Base-by-base conservation (phyloP, 768 basidiomycete genomes). In the Mrakia hoshinonis region DNA sequence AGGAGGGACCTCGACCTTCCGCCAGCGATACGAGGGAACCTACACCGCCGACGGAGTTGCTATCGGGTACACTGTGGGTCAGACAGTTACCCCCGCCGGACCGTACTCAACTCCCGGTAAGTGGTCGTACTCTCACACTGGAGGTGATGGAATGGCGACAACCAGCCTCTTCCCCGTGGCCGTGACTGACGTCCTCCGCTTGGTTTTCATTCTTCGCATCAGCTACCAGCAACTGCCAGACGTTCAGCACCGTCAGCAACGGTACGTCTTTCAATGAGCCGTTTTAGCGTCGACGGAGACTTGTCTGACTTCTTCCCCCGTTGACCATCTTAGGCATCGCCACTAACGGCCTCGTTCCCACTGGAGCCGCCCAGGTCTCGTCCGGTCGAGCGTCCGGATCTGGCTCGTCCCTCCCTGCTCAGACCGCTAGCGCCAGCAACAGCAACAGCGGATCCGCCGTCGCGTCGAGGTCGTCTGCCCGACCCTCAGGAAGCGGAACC, bases 51-150 rank as follows among this genome's bases (percentile, higher is more conserved):
- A 29, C 36, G 62, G 51, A 49, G 48, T 49, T n/a, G 67, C 58
- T 10, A 38, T 47, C 18, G 34, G 46, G 31, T 73, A 52, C 26
- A 73, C 72, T n/a, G 60, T 73, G n/a, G 86, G 86, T 47, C 78
- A 85, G 39, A 82, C 83, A 0, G 77, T 73, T 0, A 88, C 85
- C 1, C 87, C 88, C 18, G 49, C 82, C 9, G 81, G 86, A 1
- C 67, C 72, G 3, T 85, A 87, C 75, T 83, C 86, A 3, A 80
- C 79, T 7, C 75, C 74, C n/a, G n/a, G n/a, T n/a, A n/a, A n/a
- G n/a, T n/a, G n/a, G n/a, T n/a, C n/a, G n/a, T n/a, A n/a, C n/a
- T n/a, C n/a, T n/a, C n/a, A n/a, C n/a, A n/a, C n/a, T n/a, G n/a
- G n/a, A n/a, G n/a, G n/a, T n/a, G n/a, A n/a, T n/a, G n/a, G n/a